phyloP scores from a whole-genome alignment of 2,329 filamentous ascomycete species.

The Rutstroemia sydowiana region DNA sequence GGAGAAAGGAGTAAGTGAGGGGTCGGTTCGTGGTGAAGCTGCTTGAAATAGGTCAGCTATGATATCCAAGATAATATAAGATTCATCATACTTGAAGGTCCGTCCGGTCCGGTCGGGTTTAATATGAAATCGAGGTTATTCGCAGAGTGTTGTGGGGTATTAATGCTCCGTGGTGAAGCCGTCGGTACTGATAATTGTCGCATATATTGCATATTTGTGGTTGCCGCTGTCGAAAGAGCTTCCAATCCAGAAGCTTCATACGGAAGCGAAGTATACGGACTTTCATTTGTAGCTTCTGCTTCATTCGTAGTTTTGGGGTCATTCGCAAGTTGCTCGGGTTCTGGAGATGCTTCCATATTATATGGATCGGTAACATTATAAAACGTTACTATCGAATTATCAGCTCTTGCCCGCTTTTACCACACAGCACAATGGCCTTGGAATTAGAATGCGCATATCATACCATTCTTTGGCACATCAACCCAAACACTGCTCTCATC shows the following conservation, averaged over 20 bases:
- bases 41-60: conserved; percentile 26
- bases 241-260: conserved; percentile 44
- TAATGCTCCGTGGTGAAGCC: conserved; percentile 17
- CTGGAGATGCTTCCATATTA: conserved; percentile 39
- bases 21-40: conserved; percentile 38
- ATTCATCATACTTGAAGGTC: conserved; percentile 14
- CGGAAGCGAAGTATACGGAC: conserved; percentile 17
- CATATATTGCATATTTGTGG: conserved; percentile 32
- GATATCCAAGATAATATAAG: neutral
- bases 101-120: conserved; percentile 32
- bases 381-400: conserved; percentile 43
- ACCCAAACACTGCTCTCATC: conserved; percentile 54
- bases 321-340: conserved; percentile 28
- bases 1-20: conserved; percentile 28
- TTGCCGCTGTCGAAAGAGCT: conserved; percentile 45
- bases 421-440: too few relatives aligned
- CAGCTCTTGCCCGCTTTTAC: conserved; percentile 19
- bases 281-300: conserved; percentile 18
- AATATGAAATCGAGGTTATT: conserved; percentile 50
- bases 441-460: neutral
- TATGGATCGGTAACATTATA: conserved; percentile 56
- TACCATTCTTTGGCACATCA: conserved; percentile 51
- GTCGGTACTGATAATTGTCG: conserved; percentile 18
- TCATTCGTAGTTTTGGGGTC: conserved; percentile 11
- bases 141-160: conserved; percentile 21